Base-by-base conservation (phyloP, 2,329 filamentous ascomycete genomes). In the Aspergillus latus region DNA sequence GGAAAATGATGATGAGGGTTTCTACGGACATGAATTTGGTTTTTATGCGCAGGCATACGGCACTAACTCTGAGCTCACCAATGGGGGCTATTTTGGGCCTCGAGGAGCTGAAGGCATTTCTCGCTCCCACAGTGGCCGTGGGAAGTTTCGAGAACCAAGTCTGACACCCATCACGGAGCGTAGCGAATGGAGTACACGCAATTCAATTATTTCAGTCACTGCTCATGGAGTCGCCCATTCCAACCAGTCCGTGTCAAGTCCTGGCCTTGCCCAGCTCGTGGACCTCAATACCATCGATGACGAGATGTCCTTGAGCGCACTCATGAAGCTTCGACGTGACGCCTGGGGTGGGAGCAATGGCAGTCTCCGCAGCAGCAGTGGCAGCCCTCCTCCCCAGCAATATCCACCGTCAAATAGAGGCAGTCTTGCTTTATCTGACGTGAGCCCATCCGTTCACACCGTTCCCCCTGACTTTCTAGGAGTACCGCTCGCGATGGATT, bases 21-120 rank as follows among this genome's bases (percentile, higher is more conserved):
- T 94, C 78, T 99, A 99, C 68, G 94, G 94, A 0, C 88, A 92
- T 64, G 94, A 99, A 71, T 99, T 99, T 68, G 92, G 92, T 0
- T 99, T 99, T 72, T 99, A 96, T 71, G 91, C 92, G 26, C 73
- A 76, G 15, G 71, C 75, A 9, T 71, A 79, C 46, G 80, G 78
- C 16, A 13, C n/a, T 34, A 77, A 77, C 39, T 74, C 79, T 5
- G 76, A 88, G 53, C 89, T 88, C 64, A 82, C 85, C 11, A 89
- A 91, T 64, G 94, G 94, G 29, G 94, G 94, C 16, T 96, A 90
- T 74, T 97, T 97, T 68, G 91, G 90, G 1, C 85, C 89, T 0
- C 85, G 88, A 16, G 88, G 88, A 2, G 74, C 88, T 13, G 82
- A 86, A 56, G 79, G 80, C 2, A 66, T 87, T 40, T 76, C 76